Percentiles rank a stretch among this genome's conserved stretches.
Conservation (phyloP, 148 eudicot genomes). For the Rhododendron molle region DNA sequence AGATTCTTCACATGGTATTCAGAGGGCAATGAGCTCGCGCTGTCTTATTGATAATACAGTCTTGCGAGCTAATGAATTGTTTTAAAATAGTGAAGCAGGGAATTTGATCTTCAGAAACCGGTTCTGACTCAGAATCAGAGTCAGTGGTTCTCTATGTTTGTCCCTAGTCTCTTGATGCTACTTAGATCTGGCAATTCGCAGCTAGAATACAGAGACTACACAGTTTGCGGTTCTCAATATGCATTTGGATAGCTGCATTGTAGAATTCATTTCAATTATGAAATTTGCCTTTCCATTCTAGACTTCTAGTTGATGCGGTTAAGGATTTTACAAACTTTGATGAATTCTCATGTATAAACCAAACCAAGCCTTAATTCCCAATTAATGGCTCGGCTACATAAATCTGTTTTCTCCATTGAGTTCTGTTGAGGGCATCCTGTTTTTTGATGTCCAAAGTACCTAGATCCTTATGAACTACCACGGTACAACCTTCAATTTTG, state of each 20-base stretch:
- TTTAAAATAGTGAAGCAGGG: background rate
- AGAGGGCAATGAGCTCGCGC: background rate
- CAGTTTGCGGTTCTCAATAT: background rate
- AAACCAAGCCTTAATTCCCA: background rate
- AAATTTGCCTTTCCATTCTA: background rate
- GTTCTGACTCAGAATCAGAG: background rate
- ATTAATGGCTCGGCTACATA: background rate
- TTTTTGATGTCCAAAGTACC: background rate
- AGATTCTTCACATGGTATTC: background rate
- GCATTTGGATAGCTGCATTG: background rate
- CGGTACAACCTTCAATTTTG: background rate
- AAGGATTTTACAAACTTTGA: background rate
- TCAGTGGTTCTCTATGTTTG: background rate
- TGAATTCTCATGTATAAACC: background rate
- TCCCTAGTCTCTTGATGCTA: background rate
- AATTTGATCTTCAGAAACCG: background rate
- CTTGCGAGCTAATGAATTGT: background rate
- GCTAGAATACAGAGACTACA: background rate
- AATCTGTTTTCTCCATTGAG: background rate
- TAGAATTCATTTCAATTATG: background rate
- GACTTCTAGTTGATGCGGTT: background rate
- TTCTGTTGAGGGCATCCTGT: background rate
- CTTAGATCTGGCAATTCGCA: background rate
- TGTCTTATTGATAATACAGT: background rate
- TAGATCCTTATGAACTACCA: background rate